Evolutionary conservation across 1,139 yeast species (phyloP).

Genomic region (Pneumocystis jirovecii): DNA sequence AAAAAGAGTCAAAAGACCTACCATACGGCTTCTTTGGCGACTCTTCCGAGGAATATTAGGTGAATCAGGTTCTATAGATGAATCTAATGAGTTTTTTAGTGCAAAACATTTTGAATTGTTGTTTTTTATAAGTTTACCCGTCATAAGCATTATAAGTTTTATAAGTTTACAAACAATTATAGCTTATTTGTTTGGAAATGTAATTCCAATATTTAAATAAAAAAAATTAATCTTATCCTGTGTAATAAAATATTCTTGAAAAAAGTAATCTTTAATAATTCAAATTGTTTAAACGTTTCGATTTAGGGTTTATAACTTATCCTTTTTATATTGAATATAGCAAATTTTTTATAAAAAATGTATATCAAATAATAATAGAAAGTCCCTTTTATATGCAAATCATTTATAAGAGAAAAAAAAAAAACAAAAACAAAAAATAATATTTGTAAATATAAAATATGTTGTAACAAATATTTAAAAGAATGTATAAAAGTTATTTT

Average conservation of each 20-base stretch:
- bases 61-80: not conserved
- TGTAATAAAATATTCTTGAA: not conserved
- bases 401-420: not conserved
- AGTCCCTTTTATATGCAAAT: too few species aligned
- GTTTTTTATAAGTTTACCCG: not conserved
- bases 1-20: not conserved
- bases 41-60: not conserved
- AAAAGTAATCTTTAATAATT: not conserved
- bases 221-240: not conserved
- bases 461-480: too few species aligned
- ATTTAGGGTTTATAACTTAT: not conserved
- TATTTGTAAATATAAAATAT: too few species aligned
- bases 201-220: too few species aligned
- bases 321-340: not conserved
- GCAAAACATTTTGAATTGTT: not conserved
- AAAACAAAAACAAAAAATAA: not conserved
- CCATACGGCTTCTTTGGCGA: not conserved
- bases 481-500: too few species aligned
- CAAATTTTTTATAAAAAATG: not conserved
- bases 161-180: not conserved
- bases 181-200: not conserved
- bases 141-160: not conserved
- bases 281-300: not conserved
- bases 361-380: not conserved
- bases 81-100: not conserved